These are phyloP conservation scores for Platanthera zijinensis DNA, from an alignment of 106 monocot genomes.

Conservation along the genomic window DNA sequence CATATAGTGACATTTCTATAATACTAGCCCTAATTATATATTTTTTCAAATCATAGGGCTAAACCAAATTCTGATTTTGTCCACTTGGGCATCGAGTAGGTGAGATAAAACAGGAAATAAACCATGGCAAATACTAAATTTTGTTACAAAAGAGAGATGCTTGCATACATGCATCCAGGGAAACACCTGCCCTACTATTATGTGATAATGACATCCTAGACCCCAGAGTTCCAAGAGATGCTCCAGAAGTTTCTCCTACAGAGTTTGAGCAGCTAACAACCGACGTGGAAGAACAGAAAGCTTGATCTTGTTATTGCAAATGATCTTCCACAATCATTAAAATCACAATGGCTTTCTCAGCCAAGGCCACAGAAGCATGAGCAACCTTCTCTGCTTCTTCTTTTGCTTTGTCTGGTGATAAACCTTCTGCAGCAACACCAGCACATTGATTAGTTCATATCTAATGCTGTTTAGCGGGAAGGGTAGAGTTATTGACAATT, in stretches of 20 bases:
- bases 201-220: slow-evolving; percentile 41
- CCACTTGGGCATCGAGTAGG: background rate
- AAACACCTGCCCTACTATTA: slow-evolving; percentile 66
- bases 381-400: slow-evolving; percentile 88
- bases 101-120: background rate
- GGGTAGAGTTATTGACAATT: no score
- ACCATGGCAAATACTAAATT: background rate
- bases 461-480: no score
- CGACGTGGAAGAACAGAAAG: slow-evolving; percentile 35
- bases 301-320: slow-evolving; percentile 68
- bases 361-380: slow-evolving; percentile 81
- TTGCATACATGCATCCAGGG: slow-evolving; percentile 68
- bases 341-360: slow-evolving; percentile 94
- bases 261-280: slow-evolving; percentile 38
- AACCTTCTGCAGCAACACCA: slow-evolving; percentile 94
- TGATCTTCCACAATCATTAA: slow-evolving; percentile 98
- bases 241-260: slow-evolving; percentile 25
- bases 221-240: slow-evolving; percentile 24
- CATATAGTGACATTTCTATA: background rate
- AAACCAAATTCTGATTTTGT: background rate
- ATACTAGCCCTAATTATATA: background rate
- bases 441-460: slow-evolving; percentile 11
- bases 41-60: background rate
- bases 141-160: background rate
- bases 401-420: slow-evolving; percentile 78